These are phyloP conservation scores for Primulina eburnea DNA, from an alignment of 257 asterid species.

Conservation along the genomic window DNA sequence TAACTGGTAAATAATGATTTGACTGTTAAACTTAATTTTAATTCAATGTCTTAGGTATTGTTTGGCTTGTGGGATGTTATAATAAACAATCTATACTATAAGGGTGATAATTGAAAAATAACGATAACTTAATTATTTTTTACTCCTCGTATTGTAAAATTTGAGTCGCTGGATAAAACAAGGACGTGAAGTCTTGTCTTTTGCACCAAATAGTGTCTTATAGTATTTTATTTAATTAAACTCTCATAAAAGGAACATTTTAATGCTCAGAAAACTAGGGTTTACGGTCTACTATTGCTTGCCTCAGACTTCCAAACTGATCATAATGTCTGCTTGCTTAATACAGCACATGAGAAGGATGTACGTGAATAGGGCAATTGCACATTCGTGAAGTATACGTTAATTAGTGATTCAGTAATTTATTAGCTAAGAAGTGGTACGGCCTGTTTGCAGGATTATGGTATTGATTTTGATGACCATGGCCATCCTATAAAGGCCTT, in stretches of 20 bases:
- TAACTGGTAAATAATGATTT: not conserved
- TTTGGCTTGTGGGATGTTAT: too few species aligned
- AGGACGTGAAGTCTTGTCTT: too few species aligned
- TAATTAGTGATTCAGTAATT: not conserved
- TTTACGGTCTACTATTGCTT: not conserved
- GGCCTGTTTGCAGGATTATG: conserved; percentile 71
- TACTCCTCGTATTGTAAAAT: too few species aligned
- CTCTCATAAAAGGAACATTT: too few species aligned
- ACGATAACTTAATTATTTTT: too few species aligned
- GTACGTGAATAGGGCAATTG: not conserved
- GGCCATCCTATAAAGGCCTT: conserved; percentile 82
- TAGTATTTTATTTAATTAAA: not conserved
- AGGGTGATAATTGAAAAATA: too few species aligned
- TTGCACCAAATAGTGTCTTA: too few species aligned
- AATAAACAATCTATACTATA: too few species aligned
- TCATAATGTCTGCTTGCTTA: not conserved
- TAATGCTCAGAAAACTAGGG: not conserved
- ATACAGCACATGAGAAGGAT: not conserved
- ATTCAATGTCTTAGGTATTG: too few species aligned
- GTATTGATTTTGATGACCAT: conserved; percentile 86
- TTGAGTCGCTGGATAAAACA: too few species aligned
- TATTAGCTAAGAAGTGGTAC: conserved; percentile 17
- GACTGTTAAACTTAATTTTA: not conserved
- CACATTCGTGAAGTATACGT: not conserved
- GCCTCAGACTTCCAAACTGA: too few species aligned